phyloP scores from a whole-genome alignment of 208 protist species.

The Sergeia podlipaevii region DNA sequence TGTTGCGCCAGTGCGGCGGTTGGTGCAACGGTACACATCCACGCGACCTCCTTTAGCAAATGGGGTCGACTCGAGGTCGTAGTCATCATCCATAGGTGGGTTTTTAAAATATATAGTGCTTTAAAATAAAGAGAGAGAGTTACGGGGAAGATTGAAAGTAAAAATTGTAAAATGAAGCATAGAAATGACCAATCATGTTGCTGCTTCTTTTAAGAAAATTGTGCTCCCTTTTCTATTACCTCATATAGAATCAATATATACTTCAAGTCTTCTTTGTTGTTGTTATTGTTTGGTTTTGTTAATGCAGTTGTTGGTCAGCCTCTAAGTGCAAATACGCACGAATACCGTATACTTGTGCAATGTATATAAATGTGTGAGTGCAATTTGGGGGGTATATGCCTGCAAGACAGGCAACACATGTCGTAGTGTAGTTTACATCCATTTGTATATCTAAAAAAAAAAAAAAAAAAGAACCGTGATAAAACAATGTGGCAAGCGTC shows the following conservation, averaged over 20 bases:
- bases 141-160: not conserved
- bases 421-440: too few relatives aligned
- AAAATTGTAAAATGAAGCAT: slow-evolving; percentile 4
- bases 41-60: slow-evolving; percentile 28
- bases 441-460: too few relatives aligned
- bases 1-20: slow-evolving; percentile 27
- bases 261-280: not conserved
- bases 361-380: too few relatives aligned
- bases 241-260: too few relatives aligned
- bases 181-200: not conserved
- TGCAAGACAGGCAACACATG: too few relatives aligned
- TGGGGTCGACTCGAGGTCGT: slow-evolving; percentile 37
- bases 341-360: too few relatives aligned
- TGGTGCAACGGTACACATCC: slow-evolving; percentile 49
- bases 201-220: not conserved
- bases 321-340: too few relatives aligned
- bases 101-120: not conserved
- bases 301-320: not conserved
- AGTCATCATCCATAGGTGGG: slow-evolving; percentile 38
- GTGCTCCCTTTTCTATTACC: too few relatives aligned
- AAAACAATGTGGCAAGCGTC: not conserved
- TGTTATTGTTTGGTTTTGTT: not conserved
- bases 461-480: not conserved
- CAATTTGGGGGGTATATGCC: too few relatives aligned
- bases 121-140: not conserved